Conservation (phyloP, 306 rosid species). For the Rubus idaeus region DNA sequence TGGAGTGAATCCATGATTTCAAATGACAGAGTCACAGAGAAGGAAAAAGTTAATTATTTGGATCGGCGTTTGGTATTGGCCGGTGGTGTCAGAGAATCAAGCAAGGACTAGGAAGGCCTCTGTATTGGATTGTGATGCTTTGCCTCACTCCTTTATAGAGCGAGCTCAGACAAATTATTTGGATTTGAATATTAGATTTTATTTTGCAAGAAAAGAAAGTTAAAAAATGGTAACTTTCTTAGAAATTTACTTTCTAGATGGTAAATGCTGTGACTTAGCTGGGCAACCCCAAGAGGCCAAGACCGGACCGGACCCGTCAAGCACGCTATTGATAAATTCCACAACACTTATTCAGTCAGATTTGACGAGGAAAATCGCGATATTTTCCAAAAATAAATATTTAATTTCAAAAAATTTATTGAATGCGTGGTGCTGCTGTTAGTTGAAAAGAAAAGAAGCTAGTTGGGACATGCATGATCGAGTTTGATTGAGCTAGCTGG, state of each 20-base stretch:
- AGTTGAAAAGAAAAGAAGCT: neutral
- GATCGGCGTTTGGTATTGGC: too few species aligned
- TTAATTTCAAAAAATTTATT: neutral
- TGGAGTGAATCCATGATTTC: slow-evolving; percentile 14
- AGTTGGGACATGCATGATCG: neutral
- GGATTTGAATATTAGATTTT: neutral
- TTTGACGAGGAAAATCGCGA: neutral
- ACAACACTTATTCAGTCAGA: neutral
- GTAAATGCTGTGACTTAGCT: neutral
- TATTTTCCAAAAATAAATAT: neutral
- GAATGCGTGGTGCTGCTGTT: neutral
- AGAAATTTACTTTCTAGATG: neutral
- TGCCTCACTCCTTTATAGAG: too few species aligned
- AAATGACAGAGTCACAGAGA: too few species aligned
- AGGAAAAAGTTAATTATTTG: too few species aligned
- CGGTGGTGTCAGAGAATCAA: too few species aligned
- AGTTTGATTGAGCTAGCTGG: neutral
- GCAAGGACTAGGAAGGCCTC: too few species aligned
- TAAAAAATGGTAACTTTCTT: neutral
- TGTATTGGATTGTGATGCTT: too few species aligned
- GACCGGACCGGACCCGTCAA: neutral
- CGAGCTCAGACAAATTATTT: neutral
- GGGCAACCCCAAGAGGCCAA: neutral
- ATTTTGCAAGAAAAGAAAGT: neutral
- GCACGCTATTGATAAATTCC: too few species aligned